Percentiles rank a stretch among this genome's conserved stretches.
phyloP scores from a whole-genome alignment of 768 basidiomycete genomes.

The Rhizopogon vinicolor region DNA sequence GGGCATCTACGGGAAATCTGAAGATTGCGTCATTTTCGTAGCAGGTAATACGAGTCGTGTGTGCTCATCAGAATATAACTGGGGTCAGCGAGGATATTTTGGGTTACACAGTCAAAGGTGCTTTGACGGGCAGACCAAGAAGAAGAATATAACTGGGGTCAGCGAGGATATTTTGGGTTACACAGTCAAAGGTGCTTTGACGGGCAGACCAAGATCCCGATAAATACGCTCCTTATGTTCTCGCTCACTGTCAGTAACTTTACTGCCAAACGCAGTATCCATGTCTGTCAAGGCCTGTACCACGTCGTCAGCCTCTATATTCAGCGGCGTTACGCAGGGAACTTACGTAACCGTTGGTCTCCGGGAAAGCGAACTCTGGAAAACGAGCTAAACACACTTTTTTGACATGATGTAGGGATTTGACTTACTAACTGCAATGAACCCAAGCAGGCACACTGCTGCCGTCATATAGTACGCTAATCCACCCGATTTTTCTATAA shows the following conservation, averaged over 20 bases:
- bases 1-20: too few species aligned
- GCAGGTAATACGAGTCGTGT: too few species aligned
- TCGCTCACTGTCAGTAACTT: constrained; percentile 19
- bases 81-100: too few species aligned
- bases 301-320: background rate
- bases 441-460: constrained; percentile 17
- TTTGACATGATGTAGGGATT: too few species aligned
- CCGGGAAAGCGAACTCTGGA: constrained; percentile 23
- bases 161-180: too few species aligned
- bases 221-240: constrained; percentile 23
- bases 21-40: background rate
- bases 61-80: too few species aligned
- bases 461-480: constrained; percentile 25
- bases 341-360: constrained; percentile 28
- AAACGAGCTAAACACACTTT: background rate
- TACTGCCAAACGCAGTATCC: constrained; percentile 27
- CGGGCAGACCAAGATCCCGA: constrained; percentile 23
- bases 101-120: constrained; percentile 6
- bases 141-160: too few species aligned
- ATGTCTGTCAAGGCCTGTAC: constrained; percentile 29
- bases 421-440: constrained; percentile 24
- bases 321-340: background rate
- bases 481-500: constrained; percentile 13
- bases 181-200: constrained; percentile 12
- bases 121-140: constrained; percentile 22